Percentiles rank a stretch among this genome's conserved stretches.
Evolutionary conservation across 225 moss, liverwort and hornwort species (phyloP).

Genomic region (Lunularia cruciata): DNA sequence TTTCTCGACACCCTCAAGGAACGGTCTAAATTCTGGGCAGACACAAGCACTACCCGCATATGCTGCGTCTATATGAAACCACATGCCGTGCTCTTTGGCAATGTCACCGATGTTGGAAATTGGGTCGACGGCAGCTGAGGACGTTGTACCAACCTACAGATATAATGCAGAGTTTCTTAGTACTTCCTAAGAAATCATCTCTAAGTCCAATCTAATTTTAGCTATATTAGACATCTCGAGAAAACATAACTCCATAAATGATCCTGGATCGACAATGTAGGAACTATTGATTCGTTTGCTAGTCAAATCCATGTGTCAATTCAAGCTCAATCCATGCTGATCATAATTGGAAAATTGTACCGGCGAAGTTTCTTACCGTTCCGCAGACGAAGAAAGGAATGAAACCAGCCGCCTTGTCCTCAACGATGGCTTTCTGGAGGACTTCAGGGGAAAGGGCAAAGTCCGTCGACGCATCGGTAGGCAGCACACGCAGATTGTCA

Average conservation of each 20-base stretch:
- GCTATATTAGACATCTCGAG: no score
- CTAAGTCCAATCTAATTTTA: no score
- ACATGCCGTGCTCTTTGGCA: conserved; percentile 48
- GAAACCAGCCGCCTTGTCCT: conserved; percentile 65
- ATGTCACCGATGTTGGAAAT: conserved; percentile 55
- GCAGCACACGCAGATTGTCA: conserved; percentile 50
- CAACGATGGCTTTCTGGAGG: conserved; percentile 48
- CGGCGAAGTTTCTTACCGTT: conserved; percentile 45
- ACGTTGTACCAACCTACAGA: conserved; percentile 68
- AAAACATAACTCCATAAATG: no score
- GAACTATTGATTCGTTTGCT: no score
- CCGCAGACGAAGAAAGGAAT: conserved; percentile 78
- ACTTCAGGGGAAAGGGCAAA: conserved; percentile 48
- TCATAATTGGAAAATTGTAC: no score
- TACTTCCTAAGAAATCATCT: no score
- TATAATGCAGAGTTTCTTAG: no score
- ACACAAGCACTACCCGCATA: no score
- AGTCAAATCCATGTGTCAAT: no score
- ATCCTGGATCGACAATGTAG: no score
- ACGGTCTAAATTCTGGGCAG: conserved; percentile 63
- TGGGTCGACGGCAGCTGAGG: conserved; percentile 81
- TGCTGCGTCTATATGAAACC: conserved; percentile 71
- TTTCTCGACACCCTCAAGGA: conserved; percentile 62
- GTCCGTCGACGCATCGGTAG: conserved; percentile 46
- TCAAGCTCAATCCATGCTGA: no score